phyloP scores from a whole-genome alignment of 2,329 filamentous ascomycete species.

The Xylaria digitata region DNA sequence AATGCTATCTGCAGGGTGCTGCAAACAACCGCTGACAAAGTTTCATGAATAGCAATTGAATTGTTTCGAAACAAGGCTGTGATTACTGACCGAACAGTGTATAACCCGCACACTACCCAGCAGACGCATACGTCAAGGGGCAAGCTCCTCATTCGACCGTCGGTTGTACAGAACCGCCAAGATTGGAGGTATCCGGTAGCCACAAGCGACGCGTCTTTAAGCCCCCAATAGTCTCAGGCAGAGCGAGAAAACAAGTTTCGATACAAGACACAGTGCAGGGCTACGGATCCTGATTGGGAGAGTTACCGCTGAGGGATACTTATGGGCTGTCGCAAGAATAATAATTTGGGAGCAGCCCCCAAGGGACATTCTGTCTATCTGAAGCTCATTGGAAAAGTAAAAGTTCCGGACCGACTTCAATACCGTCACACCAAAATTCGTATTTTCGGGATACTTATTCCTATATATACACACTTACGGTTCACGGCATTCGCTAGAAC shows the following conservation, averaged over 20 bases:
- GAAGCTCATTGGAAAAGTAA: not conserved
- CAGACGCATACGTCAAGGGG: not conserved
- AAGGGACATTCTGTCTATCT: not conserved
- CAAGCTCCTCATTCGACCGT: not conserved
- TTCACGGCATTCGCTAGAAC: not conserved
- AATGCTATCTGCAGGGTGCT: not conserved
- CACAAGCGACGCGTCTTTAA: slow-evolving; percentile 7
- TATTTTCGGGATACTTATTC: not conserved
- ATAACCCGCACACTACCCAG: not conserved
- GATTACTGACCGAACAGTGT: not conserved
- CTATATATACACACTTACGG: not conserved
- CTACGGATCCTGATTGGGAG: not conserved
- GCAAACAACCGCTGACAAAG: not conserved
- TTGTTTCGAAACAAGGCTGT: slow-evolving; percentile 5
- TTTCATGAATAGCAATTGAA: slow-evolving; percentile 4
- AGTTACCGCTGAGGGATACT: not conserved
- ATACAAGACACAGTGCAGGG: not conserved
- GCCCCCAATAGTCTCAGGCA: not conserved
- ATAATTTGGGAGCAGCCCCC: slow-evolving; percentile 15
- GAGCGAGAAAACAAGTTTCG: not conserved
- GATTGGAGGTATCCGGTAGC: not conserved
- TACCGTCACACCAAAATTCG: not conserved
- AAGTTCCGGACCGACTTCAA: too few relatives aligned
- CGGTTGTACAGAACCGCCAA: too few relatives aligned
- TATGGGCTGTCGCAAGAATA: slow-evolving; percentile 1